Base-by-base conservation (phyloP, 2,329 filamentous ascomycete genomes). In the Fusarium secorum region DNA sequence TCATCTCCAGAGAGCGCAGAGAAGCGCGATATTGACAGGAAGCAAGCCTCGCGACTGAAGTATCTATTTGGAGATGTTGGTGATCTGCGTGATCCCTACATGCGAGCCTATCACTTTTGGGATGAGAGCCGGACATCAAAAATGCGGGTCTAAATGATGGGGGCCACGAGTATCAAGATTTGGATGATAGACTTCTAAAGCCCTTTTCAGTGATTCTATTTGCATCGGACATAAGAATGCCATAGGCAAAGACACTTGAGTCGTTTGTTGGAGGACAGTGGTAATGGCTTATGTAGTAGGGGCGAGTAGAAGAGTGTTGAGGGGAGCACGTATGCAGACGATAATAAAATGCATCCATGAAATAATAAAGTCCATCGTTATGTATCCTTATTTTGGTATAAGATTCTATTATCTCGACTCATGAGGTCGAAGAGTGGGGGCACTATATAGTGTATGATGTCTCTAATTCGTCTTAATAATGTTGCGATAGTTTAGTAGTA, bases 191-290 rank as follows among this genome's bases (percentile, higher is more conserved):
- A 41, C n/a, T 38, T 38, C 35, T 7, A 7, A 36, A 18, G 17
- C 35, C 17, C 11, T 10, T 7, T 36, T 36, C 11, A 36, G 1
- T 18, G 6, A 3, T 18, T 36, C 9, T 36, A 18, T 36, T 11
- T 41, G 14, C 5, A 11, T 22, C 14, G 5, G 4, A 41, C n/a
- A 22, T 41, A 9, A 22, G n/a, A 41, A 41, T 22, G 9, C 3
- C 15, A 4, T 22, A 22, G 38, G 38, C 14, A 41, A 17, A 17
- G n/a, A 7, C 9, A 22, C 7, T 17, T 15, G 4, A 22, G 4
- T 22, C 2, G 4, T 11, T 22, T 41, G 9, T 17, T 17, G 4
- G 9, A 41, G n/a, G 1, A 41, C 1, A 22, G 0, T 4, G 14
- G 38, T 4, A 8, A 38, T 13, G 18, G 11, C n/a, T 9, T 41